A percentile compares a stretch with the other conserved stretches of the same genome.
phyloP scores from a whole-genome alignment of 2,329 filamentous ascomycete genomes.

The Diplocarpon mali region DNA sequence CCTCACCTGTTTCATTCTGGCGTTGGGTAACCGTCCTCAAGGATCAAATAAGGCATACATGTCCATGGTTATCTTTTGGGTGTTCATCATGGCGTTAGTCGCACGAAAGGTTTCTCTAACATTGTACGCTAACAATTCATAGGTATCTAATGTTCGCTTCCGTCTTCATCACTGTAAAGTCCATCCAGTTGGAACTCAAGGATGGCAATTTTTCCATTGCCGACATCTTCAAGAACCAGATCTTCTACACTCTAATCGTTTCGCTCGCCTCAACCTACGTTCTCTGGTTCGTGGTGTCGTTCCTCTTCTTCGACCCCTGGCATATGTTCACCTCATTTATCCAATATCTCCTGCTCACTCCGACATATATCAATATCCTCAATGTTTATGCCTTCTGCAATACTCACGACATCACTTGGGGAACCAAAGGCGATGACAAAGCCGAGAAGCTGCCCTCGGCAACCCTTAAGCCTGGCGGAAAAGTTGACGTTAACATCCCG shows the following conservation, averaged over 20 bases:
- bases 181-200: conserved; percentile 61
- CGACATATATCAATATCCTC: conserved; percentile 95
- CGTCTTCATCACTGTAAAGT: conserved; percentile 82
- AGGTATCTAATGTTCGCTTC: conserved; percentile 91
- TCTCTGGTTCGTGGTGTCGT: conserved; percentile 81
- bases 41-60: conserved; percentile 91
- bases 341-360: conserved; percentile 90
- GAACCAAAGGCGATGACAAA: conserved; percentile 96
- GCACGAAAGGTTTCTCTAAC: not conserved
- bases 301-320: conserved; percentile 97
- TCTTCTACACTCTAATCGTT: conserved; percentile 90
- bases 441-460: conserved; percentile 81
- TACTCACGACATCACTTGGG: conserved; percentile 95
- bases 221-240: conserved; percentile 71
- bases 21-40: conserved; percentile 87
- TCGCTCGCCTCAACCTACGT: conserved; percentile 87
- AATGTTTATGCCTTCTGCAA: conserved; percentile 99
- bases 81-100: conserved; percentile 77
- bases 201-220: conserved; percentile 54
- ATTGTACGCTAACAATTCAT: conserved; percentile 7
- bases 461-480: conserved; percentile 84
- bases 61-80: conserved; percentile 98
- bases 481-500: conserved; percentile 77
- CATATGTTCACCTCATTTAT: conserved; percentile 96
- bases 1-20: conserved; percentile 88